Evolutionary conservation across 2,329 filamentous ascomycete genomes (phyloP).

Genomic region (Pyricularia sp.): DNA sequence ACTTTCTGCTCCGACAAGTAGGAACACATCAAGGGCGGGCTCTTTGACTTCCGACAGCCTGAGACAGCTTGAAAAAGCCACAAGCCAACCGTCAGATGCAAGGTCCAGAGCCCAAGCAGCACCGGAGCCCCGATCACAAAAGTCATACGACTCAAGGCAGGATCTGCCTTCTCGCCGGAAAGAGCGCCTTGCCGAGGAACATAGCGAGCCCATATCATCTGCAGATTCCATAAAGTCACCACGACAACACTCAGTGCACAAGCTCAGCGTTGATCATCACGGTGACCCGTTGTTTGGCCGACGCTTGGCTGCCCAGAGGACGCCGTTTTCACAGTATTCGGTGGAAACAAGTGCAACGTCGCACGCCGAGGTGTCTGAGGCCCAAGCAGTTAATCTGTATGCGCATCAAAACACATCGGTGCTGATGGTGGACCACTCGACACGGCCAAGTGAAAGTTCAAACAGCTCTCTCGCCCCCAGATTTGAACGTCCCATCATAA

Average conservation of each 20-base stretch:
- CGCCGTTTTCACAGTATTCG: constrained; percentile 53
- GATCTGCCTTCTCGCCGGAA: neutral
- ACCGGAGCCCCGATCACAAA: constrained; percentile 6
- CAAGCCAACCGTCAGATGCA: constrained; percentile 27
- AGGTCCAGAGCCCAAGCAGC: constrained; percentile 24
- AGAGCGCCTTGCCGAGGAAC: constrained; percentile 14
- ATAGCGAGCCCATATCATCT: constrained; percentile 19
- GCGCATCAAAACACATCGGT: constrained; percentile 57
- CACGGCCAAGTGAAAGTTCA: constrained; percentile 36
- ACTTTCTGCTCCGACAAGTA: constrained; percentile 52
- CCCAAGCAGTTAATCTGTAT: constrained; percentile 51
- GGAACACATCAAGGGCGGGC: constrained; percentile 42
- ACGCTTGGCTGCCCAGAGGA: constrained; percentile 45
- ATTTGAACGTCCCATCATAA: constrained; percentile 16
- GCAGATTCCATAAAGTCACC: constrained; percentile 26
- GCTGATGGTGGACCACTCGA: constrained; percentile 48
- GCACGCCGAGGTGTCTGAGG: constrained; percentile 50
- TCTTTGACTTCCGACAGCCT: constrained; percentile 51
- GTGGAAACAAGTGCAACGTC: constrained; percentile 49
- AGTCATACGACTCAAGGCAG: neutral
- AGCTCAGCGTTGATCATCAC: constrained; percentile 37
- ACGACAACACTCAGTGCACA: constrained; percentile 12
- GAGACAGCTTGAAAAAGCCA: constrained; percentile 11
- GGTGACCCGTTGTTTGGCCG: constrained; percentile 44
- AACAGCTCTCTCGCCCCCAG: constrained; percentile 14